A percentile compares a stretch with the other conserved stretches of the same genome.
phyloP scores from a whole-genome alignment of 768 basidiomycete genomes.

The Mycena amicta region DNA sequence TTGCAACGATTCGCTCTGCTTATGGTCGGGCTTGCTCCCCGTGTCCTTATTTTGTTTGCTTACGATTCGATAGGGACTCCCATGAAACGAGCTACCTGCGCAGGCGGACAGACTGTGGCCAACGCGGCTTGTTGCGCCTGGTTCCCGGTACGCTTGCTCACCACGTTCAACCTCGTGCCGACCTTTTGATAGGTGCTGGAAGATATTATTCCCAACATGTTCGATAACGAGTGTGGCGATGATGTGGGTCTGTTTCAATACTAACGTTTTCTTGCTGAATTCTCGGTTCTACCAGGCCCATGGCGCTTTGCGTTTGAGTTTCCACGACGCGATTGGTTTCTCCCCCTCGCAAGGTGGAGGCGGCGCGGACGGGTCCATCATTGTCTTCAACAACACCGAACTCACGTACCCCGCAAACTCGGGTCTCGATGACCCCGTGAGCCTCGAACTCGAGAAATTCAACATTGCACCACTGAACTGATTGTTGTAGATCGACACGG shows the following conservation, averaged over 20 bases:
- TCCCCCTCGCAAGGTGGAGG: constrained; percentile 11
- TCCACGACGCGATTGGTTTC: constrained; percentile 28
- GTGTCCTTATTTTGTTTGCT: no score
- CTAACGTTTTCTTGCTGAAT: constrained; percentile 31
- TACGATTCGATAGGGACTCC: constrained; percentile 1
- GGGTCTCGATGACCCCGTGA: constrained; percentile 32
- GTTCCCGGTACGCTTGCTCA: no score
- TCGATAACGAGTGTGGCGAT: constrained; percentile 33
- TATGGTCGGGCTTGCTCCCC: no score
- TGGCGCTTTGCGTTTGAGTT: constrained; percentile 8
- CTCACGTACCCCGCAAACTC: constrained; percentile 30
- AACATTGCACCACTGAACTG: neutral
- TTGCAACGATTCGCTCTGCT: no score
- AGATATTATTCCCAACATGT: constrained; percentile 31
- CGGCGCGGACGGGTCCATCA: constrained; percentile 36
- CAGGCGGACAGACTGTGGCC: constrained; percentile 31
- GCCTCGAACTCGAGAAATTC: neutral
- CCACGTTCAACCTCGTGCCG: no score
- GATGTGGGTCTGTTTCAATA: constrained; percentile 31
- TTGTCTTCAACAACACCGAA: constrained; percentile 34
- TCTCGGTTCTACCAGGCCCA: constrained; percentile 14
- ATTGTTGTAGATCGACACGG: constrained; percentile 11
- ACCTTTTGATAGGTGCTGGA: no score
- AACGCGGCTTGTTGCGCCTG: constrained; percentile 34
- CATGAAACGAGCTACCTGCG: constrained; percentile 22